These are phyloP conservation scores for Ceratobasidium sp. DNA, from an alignment of 1,284 basidiomycete species.

Conservation along the genomic window DNA sequence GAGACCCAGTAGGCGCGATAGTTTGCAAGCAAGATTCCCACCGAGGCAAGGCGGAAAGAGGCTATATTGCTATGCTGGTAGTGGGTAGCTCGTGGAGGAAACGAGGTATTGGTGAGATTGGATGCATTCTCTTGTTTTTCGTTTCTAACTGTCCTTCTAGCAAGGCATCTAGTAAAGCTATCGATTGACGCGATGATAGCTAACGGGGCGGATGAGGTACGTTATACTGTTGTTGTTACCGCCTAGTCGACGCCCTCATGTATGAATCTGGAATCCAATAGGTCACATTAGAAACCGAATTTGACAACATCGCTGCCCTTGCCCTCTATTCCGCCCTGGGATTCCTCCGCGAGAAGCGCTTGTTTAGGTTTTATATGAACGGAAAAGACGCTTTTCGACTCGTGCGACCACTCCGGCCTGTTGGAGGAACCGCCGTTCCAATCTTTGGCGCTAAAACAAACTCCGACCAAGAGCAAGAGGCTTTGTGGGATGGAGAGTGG, in stretches of 20 bases:
- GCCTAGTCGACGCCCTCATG: not conserved
- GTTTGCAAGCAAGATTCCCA: slow-evolving; percentile 96
- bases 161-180: slow-evolving; percentile 80
- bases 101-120: slow-evolving; percentile 85
- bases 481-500: too few species aligned
- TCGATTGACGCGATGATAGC: slow-evolving; percentile 85
- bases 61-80: slow-evolving; percentile 98
- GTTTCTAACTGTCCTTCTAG: slow-evolving; percentile 61
- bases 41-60: slow-evolving; percentile 80
- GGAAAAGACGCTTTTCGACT: slow-evolving; percentile 88
- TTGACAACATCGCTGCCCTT: slow-evolving; percentile 89
- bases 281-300: slow-evolving; percentile 98
- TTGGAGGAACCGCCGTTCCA: not conserved
- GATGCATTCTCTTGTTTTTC: not conserved
- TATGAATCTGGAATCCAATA: slow-evolving; percentile 55
- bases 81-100: slow-evolving; percentile 85
- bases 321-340: slow-evolving; percentile 92
- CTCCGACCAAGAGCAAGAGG: too few species aligned
- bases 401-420: slow-evolving; percentile 55
- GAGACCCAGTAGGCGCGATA: slow-evolving; percentile 84
- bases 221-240: slow-evolving; percentile 48
- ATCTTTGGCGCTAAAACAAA: too few species aligned
- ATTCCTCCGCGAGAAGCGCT: slow-evolving; percentile 94
- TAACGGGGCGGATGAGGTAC: slow-evolving; percentile 85
- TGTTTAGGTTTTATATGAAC: slow-evolving; percentile 96